Evolutionary conservation across 257 asterid genomes (phyloP).

Genomic region (Rehmannia glutinosa): DNA sequence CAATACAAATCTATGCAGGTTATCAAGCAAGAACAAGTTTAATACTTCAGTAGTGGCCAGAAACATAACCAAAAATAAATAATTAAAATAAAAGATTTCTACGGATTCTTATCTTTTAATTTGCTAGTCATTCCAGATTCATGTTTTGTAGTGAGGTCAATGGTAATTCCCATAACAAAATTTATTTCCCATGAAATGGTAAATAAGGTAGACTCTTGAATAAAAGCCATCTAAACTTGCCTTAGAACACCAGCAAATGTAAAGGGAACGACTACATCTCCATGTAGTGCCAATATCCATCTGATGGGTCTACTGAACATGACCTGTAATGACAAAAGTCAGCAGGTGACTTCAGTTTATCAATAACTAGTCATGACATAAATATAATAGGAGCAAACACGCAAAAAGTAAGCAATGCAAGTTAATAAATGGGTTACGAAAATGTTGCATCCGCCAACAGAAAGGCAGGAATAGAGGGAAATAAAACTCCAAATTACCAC

Average conservation of each 20-base stretch:
- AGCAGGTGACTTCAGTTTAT: not conserved
- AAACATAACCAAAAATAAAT: too few species aligned
- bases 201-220: not conserved
- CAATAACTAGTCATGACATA: not conserved
- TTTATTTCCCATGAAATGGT: too few species aligned
- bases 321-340: conserved; percentile 39
- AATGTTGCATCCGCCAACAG: not conserved
- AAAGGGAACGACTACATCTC: conserved; percentile 76
- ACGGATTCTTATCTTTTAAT: not conserved
- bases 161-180: too few species aligned
- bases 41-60: not conserved
- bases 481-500: not conserved
- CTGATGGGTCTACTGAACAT: conserved; percentile 94
- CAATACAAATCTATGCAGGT: not conserved
- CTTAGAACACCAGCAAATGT: conserved; percentile 75
- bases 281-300: conserved; percentile 94
- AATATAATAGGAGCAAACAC: conserved; percentile 2
- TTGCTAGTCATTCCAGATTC: not conserved
- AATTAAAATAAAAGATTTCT: not conserved
- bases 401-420: not conserved
- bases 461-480: not conserved
- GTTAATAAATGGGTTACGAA: not conserved
- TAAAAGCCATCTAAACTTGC: conserved; percentile 30
- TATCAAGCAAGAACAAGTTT: not conserved
- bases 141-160: not conserved